Percentiles rank a stretch among this genome's conserved stretches.
phyloP scores from a whole-genome alignment of 768 basidiomycete species.

The Cyclocybe cylindracea region DNA sequence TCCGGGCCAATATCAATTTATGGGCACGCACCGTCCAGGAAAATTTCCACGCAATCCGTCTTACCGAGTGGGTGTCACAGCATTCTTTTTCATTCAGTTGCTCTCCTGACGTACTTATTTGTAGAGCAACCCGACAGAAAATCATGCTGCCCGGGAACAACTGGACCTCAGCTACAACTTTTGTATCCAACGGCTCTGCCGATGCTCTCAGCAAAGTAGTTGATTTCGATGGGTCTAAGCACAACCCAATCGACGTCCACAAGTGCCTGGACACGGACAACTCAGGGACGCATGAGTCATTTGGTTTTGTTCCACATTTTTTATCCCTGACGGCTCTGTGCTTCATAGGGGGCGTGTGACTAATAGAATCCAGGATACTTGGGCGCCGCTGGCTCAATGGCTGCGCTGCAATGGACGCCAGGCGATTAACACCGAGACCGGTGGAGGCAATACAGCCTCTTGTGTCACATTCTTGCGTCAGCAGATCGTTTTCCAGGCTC shows the following conservation, averaged over 20 bases:
- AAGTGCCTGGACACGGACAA: constrained; percentile 61
- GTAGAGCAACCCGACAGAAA: constrained; percentile 51
- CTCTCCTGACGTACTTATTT: background rate
- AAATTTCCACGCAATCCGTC: constrained; percentile 63
- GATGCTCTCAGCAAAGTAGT: constrained; percentile 44
- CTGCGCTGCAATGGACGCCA: constrained; percentile 50
- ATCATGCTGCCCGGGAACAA: constrained; percentile 62
- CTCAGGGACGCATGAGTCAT: constrained; percentile 29
- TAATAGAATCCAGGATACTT: constrained; percentile 50
- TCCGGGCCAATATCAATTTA: constrained; percentile 39
- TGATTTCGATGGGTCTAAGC: constrained; percentile 46
- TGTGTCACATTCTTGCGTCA: constrained; percentile 47
- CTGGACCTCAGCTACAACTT: constrained; percentile 54
- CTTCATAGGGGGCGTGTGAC: constrained; percentile 44
- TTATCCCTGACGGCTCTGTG: background rate
- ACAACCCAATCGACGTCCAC: constrained; percentile 59
- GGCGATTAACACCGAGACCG: constrained; percentile 63
- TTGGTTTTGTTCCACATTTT: background rate
- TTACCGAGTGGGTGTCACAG: constrained; percentile 38
- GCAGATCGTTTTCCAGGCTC: constrained; percentile 46
- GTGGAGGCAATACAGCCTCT: constrained; percentile 52
- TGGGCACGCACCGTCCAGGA: constrained; percentile 59
- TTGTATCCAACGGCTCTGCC: constrained; percentile 51
- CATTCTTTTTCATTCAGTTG: background rate
- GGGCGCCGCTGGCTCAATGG: constrained; percentile 49